Conservation (phyloP, 225 moss, liverwort and hornwort species). For the Polytrichum commune region DNA sequence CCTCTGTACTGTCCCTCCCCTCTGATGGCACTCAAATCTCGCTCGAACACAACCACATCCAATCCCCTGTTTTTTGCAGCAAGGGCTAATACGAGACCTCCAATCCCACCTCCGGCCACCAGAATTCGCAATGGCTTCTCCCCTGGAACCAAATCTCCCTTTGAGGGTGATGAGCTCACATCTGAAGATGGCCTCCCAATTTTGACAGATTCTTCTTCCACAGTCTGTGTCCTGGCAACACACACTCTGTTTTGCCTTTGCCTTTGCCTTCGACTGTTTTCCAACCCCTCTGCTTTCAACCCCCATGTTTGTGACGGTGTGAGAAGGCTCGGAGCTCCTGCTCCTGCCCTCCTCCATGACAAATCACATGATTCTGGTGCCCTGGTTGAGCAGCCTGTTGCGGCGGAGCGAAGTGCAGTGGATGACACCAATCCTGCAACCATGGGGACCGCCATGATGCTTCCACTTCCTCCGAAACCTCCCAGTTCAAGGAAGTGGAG, state of each 20-base stretch:
- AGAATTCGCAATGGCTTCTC: conserved; percentile 52
- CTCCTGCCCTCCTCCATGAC: conserved; percentile 40
- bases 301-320: conserved; percentile 1
- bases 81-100: conserved; percentile 86
- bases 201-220: conserved; percentile 44
- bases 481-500: too few species aligned
- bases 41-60: conserved; percentile 85
- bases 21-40: conserved; percentile 88
- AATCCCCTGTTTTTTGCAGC: conserved; percentile 83
- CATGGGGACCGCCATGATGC: conserved; percentile 22
- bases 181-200: conserved; percentile 7
- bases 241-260: conserved; percentile 17
- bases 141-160: conserved; percentile 6
- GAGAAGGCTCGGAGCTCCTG: background rate
- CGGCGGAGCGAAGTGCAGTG: conserved; percentile 15
- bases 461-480: background rate
- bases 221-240: conserved; percentile 44
- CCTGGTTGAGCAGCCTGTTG: conserved; percentile 11
- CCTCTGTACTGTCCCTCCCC: conserved; percentile 97
- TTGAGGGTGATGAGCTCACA: conserved; percentile 22
- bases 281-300: conserved; percentile 9
- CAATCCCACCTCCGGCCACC: conserved; percentile 92
- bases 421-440: conserved; percentile 35
- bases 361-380: conserved; percentile 21
- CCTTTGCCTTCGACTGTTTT: conserved; percentile 2